phyloP scores from a whole-genome alignment of 805 yeast species.

The Lachancea dasiensis region DNA sequence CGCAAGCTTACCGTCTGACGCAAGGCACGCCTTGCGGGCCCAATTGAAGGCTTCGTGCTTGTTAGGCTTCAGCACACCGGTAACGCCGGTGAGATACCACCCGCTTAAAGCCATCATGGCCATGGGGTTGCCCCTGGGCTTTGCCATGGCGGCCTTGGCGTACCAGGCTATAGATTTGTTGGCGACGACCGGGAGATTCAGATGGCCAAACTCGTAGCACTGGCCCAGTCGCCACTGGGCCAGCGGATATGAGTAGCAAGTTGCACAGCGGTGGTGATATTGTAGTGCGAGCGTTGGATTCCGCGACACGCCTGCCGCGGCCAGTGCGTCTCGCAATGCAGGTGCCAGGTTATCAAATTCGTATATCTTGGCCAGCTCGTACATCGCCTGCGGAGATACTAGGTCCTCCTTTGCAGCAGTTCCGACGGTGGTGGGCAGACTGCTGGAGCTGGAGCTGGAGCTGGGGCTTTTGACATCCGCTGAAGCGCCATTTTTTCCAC shows the following conservation, averaged over 20 bases:
- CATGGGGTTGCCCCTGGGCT: slow-evolving; percentile 51
- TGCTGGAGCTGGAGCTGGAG: no score
- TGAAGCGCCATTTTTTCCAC: not conserved
- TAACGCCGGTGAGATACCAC: slow-evolving; percentile 70
- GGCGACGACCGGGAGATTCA: slow-evolving; percentile 47
- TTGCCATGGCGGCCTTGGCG: slow-evolving; percentile 47
- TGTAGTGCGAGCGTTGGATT: slow-evolving; percentile 42
- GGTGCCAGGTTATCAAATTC: slow-evolving; percentile 39
- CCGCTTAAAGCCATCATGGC: slow-evolving; percentile 70
- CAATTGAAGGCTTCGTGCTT: slow-evolving; percentile 62
- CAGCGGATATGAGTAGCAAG: slow-evolving; percentile 49
- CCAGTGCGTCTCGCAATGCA: slow-evolving; percentile 15
- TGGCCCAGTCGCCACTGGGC: slow-evolving; percentile 68
- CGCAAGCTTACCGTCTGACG: slow-evolving; percentile 49
- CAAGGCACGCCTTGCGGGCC: slow-evolving; percentile 48
- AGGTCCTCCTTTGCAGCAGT: slow-evolving; percentile 33
- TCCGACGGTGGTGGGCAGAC: not conserved
- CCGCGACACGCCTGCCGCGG: slow-evolving; percentile 15
- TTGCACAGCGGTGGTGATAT: slow-evolving; percentile 54
- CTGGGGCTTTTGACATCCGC: no score
- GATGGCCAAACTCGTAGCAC: slow-evolving; percentile 64
- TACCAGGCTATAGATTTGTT: slow-evolving; percentile 68
- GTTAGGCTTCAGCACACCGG: slow-evolving; percentile 45
- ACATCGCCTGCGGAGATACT: slow-evolving; percentile 48
- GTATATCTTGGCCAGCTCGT: slow-evolving; percentile 50